A percentile compares a stretch with the other conserved stretches of the same genome.
Conservation (phyloP, 805 yeast species). For the Blastobotrys attinorum region DNA sequence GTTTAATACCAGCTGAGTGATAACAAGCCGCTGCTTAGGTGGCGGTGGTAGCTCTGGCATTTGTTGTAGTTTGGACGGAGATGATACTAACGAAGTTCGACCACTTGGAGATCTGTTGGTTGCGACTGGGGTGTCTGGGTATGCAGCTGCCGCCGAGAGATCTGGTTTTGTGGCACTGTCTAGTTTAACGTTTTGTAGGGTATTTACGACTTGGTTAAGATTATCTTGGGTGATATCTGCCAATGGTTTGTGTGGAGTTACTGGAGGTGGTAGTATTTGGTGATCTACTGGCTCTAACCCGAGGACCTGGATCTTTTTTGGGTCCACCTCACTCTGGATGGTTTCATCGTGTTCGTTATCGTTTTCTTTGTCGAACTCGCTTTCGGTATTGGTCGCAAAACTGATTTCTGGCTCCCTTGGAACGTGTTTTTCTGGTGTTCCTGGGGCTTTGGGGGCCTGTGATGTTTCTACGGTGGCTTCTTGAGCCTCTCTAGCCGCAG, state of each 20-base stretch:
- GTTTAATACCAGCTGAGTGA: constrained; percentile 61
- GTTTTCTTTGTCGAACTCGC: too few species aligned
- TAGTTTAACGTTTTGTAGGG: constrained; percentile 3
- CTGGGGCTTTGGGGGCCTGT: too few species aligned
- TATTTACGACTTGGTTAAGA: neutral
- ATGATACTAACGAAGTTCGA: neutral
- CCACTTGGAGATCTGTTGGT: neutral
- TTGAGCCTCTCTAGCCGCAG: neutral
- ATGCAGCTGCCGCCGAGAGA: too few species aligned
- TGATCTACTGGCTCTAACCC: constrained; percentile 17
- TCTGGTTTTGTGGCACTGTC: neutral
- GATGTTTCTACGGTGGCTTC: neutral
- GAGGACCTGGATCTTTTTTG: constrained; percentile 10
- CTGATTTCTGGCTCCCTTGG: neutral
- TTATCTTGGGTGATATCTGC: constrained; percentile 4
- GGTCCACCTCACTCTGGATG: neutral
- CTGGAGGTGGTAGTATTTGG: neutral
- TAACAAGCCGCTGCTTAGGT: constrained; percentile 52
- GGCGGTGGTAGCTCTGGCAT: constrained; percentile 2
- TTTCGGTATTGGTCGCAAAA: too few species aligned
- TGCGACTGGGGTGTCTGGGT: neutral
- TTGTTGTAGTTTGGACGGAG: neutral
- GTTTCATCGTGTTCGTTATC: constrained; percentile 1
- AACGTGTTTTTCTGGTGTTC: too few species aligned
- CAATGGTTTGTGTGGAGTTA: neutral